Evolutionary conservation across 2,329 filamentous ascomycete species (phyloP), one percentile per base, ranked within the genome.

Genomic region (Pyrenochaeta sp.): DNA sequence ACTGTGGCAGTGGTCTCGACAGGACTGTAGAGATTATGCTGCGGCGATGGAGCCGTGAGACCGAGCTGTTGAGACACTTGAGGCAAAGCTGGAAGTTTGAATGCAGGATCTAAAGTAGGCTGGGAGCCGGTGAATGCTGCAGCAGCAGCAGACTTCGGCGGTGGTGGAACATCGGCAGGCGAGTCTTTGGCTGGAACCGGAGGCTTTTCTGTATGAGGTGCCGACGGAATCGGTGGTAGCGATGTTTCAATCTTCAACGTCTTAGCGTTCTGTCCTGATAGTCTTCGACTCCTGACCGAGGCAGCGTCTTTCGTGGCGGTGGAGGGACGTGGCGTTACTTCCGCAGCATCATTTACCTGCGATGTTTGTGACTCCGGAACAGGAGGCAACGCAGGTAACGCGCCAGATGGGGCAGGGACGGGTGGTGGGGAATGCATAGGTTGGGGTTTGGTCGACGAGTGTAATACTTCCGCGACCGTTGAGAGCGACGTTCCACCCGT

Each of bases 201-300:
- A 49, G 71, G 71, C 61, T 75, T 76, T 58, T 77, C 74, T 22
- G 74, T 76, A 44, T 77, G 69, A 32, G 74, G 73, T 22, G 66
- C 72, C 28, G 72, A 62, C 47, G 67, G 65, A 28, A 76, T 69
- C 10, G 76, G 77, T 50, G 74, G 79, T 48, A 78, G 64, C 10
- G 77, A 80, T 10, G 93, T 97, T 76, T 97, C 92, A 54, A 98
- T 97, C 79, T 93, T 96, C 50, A 98, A 82, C 70, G 93, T 91
- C 74, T 91, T 93, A 13, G 86, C 81, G 68, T 91, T 92, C 67
- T 92, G 89, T 7, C 90, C 91, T 3, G 93, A 97, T 32, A 96
- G 80, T 61, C 93, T 86, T 59, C 93, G 86, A 67, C 85, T 91
- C 52, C 91, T 86, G 50, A 96, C 91, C 40, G 88, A 74, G 39